A percentile compares a stretch with the other conserved stretches of the same genome.
phyloP scores from a whole-genome alignment of 169 alveolate species.

The Eimeria praecox region DNA sequence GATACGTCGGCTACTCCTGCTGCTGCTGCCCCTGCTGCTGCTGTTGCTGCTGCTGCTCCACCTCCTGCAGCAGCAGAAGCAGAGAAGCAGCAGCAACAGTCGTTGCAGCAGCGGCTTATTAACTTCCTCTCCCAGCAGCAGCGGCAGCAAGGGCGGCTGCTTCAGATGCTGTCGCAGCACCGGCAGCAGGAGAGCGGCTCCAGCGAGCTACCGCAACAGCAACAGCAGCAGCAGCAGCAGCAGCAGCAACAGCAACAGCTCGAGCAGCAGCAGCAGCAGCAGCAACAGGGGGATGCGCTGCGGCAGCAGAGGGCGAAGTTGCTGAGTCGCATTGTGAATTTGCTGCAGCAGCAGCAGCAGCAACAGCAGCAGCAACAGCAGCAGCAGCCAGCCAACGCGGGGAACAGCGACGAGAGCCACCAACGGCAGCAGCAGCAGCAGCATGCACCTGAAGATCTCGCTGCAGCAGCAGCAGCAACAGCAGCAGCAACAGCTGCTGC shows the following conservation, averaged over 20 bases:
- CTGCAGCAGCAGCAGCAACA: constrained; percentile 15
- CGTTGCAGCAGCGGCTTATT: constrained; percentile 68
- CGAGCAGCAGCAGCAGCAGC: constrained; percentile 44
- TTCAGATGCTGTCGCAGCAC: constrained; percentile 56
- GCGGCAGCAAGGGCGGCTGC: constrained; percentile 78
- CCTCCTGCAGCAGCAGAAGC: constrained; percentile 22
- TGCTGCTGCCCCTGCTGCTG: not conserved
- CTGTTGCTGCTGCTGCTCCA: constrained; percentile 34
- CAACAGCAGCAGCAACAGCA: constrained; percentile 58
- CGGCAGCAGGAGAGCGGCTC: constrained; percentile 41
- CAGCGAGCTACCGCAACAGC: constrained; percentile 22
- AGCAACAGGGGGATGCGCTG: constrained; percentile 32
- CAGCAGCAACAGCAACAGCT: constrained; percentile 51
- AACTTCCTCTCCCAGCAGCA: constrained; percentile 65
- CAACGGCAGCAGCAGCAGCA: constrained; percentile 55
- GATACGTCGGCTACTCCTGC: not conserved
- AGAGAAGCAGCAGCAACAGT: constrained; percentile 6
- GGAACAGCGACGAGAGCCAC: not conserved
- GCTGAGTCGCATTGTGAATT: constrained; percentile 23
- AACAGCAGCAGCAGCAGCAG: constrained; percentile 62
- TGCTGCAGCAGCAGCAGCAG: constrained; percentile 57
- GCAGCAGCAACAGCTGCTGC: constrained; percentile 33
- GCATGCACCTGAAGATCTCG: not conserved
- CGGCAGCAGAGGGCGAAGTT: constrained; percentile 71
- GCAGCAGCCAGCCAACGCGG: constrained; percentile 10